Evolutionary conservation across 192 early-diverging fungal species (phyloP), one percentile per base, ranked within the genome.

Genomic region (Dissophora globulifera): DNA sequence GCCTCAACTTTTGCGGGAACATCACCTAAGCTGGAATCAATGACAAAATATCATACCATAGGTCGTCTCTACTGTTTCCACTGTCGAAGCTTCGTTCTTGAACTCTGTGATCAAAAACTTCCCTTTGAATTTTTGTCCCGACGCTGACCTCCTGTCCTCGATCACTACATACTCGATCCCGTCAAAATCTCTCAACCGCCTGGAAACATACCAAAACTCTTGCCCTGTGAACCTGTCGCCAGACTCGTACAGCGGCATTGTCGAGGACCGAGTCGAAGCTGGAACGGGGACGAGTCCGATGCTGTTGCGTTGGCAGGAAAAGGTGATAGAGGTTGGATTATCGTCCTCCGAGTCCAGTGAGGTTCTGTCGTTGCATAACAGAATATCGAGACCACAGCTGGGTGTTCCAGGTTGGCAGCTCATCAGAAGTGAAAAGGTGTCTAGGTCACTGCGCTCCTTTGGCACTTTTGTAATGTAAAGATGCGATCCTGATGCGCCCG

Each of bases 91-190:
- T 33, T 75, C 56, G 40, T 75, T 79, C 33, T 42, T 75, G 29
- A 79, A 63, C 27, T 88, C 71, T 11, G 63, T 67, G 10, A 86
- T 22, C 15, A 88, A 27, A 47, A 86, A 88, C 2, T 81, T 80
- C 19, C 30, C 13, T 3, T 65, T 67, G 17, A 17, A 29, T 19
- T n/a, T n/a, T n/a, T n/a, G n/a, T n/a, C n/a, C n/a, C n/a, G n/a
- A n/a, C n/a, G n/a, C n/a, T 26, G 23, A n/a, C 17, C 63, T 50
- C 27, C 78, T 38, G 67, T 86, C 69, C 26, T 75, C 41, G 10
- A 88, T 31, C 33, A 41, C 76, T 68, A 50, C 49, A 58, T 26
- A 82, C 61, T 25, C 80, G 46, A 40, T 66, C 5, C 38, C 54
- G 30, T 6, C 71, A 43, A 38, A 56, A 27, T 31, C 49, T 41